Evolutionary conservation across 345 rosid species (phyloP), one percentile per base, ranked within the genome.

Genomic region (Eucalyptus camaldulensis): DNA sequence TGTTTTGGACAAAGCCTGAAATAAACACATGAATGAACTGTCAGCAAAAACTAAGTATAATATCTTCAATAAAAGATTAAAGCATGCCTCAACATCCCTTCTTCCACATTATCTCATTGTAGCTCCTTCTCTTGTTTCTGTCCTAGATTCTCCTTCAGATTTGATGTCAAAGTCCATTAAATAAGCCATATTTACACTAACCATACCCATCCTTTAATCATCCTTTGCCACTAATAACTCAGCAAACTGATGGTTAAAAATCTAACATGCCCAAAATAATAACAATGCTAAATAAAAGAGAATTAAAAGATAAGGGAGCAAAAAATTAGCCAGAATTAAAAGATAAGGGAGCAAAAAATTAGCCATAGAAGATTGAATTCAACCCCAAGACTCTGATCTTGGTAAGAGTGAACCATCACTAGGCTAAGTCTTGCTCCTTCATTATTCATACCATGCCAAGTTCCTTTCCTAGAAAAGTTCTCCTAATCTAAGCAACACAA

Each of bases 1-100:
- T 58, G 99, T 98, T 92, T 97, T 96, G 21, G 98, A 95, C 85
- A 98, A 90, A 37, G 99, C 98, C 99, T 98, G 96, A 90, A 91
- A 89, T 76, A 91, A 87, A 53, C 49, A 85, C 86, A 67, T 67
- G 89, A 58, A 47, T 51, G 69, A 47, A 67, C 53, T 72, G 83
- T 72, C 83, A 72, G 83, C 69, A 87, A 21, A 21, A 49, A 27
- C 56, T 29, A 86, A 33, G 58, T 27, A 86, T 53, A 86, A 49
- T 49, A 7, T 16, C 54, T 47, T 86, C 58, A n/a, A 86, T 47
- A 69, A 37, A 72, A 19, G 45, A 37, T 72, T 72, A 72, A 72
- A 21, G 27, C 83, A 72, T 72, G 83, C 83, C 83, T 72, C 15
- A 72, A 19, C 14, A 72, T 72, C 83, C 81, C 81, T 72, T 72